These are phyloP conservation scores for Hippophae rhamnoides DNA, from an alignment of 306 rosid species.

Conservation along the genomic window DNA sequence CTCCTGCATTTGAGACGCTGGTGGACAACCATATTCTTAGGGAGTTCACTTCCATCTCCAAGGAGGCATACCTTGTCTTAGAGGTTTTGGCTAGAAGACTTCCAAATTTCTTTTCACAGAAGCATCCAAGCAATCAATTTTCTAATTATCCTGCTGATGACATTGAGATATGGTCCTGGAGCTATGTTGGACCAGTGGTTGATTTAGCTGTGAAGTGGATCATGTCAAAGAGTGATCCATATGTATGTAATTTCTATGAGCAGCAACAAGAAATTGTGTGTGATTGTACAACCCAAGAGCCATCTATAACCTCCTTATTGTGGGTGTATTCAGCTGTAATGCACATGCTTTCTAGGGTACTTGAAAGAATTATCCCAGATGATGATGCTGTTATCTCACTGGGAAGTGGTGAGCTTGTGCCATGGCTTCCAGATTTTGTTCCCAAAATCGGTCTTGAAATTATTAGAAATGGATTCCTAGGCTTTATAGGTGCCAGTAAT, in stretches of 20 bases:
- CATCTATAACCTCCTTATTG: constrained; percentile 42
- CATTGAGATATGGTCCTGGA: constrained; percentile 81
- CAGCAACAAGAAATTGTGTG: constrained; percentile 23
- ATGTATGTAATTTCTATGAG: constrained; percentile 36
- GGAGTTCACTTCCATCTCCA: constrained; percentile 62
- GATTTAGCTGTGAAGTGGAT: constrained; percentile 80
- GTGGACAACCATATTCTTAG: constrained; percentile 33
- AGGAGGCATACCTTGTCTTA: constrained; percentile 72
- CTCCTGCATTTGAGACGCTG: constrained; percentile 58
- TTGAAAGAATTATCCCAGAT: constrained; percentile 53
- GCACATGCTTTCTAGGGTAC: constrained; percentile 65
- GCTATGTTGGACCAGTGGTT: constrained; percentile 82
- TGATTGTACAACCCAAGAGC: constrained; percentile 23
- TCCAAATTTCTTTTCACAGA: constrained; percentile 60
- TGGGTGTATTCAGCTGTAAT: constrained; percentile 68
- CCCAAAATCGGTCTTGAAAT: constrained; percentile 78
- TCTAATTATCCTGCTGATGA: constrained; percentile 31
- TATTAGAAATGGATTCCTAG: constrained; percentile 44
- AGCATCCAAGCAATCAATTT: constrained; percentile 25
- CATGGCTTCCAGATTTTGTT: constrained; percentile 90
- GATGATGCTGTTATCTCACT: constrained; percentile 30
- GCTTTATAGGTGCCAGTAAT: constrained; percentile 29
- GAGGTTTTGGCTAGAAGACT: constrained; percentile 75
- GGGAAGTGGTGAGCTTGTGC: constrained; percentile 41
- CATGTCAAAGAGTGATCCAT: constrained; percentile 47